Percentiles rank a stretch among this genome's conserved stretches.
Evolutionary conservation across 345 rosid genomes (phyloP).

Genomic region (Dovyalis caffra): DNA sequence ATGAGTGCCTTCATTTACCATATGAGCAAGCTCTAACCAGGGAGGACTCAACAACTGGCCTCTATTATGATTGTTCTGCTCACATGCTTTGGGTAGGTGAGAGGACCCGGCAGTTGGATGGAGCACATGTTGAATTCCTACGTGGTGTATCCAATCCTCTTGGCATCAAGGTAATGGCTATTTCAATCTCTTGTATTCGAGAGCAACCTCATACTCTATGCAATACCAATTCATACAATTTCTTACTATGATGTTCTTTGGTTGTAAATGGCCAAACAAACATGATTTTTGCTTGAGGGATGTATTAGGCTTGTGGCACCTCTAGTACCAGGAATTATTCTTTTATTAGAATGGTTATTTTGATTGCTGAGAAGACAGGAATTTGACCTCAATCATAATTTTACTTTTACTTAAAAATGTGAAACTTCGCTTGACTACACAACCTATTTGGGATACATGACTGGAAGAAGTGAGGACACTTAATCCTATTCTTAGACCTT

Average conservation of each 20-base stretch:
- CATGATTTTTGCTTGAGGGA: too few relatives aligned
- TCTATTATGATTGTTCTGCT: constrained; percentile 68
- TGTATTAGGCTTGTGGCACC: too few relatives aligned
- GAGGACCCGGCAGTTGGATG: constrained; percentile 67
- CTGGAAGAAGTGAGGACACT: neutral
- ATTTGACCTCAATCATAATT: neutral
- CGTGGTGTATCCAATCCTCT: constrained; percentile 64
- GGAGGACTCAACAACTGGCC: constrained; percentile 68
- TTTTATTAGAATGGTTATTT: neutral
- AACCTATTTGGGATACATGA: too few relatives aligned
- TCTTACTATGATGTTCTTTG: neutral
- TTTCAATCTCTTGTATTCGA: too few relatives aligned
- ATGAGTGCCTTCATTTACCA: constrained; percentile 60
- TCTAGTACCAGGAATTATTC: too few relatives aligned
- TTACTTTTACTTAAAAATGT: too few relatives aligned
- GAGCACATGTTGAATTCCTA: constrained; percentile 66
- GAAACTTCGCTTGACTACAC: too few relatives aligned
- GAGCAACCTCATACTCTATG: neutral
- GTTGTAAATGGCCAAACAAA: too few relatives aligned
- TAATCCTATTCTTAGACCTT: neutral
- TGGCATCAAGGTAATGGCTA: constrained; percentile 38
- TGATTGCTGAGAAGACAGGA: neutral
- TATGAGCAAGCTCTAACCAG: constrained; percentile 73
- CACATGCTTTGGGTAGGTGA: constrained; percentile 77
- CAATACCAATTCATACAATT: neutral